Evolutionary conservation across 345 rosid genomes (phyloP).

Genomic region (Draba incana): DNA sequence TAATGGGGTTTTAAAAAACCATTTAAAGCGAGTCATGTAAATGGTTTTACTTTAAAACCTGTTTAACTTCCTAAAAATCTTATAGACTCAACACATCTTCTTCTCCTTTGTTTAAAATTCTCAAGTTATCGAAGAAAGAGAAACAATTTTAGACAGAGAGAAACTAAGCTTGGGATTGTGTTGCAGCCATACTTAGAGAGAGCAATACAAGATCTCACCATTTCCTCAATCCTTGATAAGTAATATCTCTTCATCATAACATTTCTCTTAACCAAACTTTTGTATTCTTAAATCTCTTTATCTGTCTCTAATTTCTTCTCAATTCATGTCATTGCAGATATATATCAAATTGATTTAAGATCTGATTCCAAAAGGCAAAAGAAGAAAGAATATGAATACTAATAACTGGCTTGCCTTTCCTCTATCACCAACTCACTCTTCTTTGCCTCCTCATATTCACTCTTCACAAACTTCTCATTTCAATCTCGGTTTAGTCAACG

Average conservation of each 20-base stretch:
- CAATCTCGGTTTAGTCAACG: constrained; percentile 78
- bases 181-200: constrained; percentile 30
- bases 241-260: constrained; percentile 16
- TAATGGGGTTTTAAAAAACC: constrained; percentile 14
- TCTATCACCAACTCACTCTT: constrained; percentile 76
- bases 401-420: constrained; percentile 99
- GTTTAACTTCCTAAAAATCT: constrained; percentile 46
- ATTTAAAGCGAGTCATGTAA: constrained; percentile 40
- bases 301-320: constrained; percentile 16
- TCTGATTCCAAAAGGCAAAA: constrained; percentile 3
- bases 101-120: constrained; percentile 35
- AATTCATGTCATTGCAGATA: constrained; percentile 10
- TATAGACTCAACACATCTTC: constrained; percentile 39
- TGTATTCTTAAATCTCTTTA: not conserved
- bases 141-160: constrained; percentile 24
- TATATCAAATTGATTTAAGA: constrained; percentile 23
- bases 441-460: constrained; percentile 71
- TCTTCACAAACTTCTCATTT: constrained; percentile 79
- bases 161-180: constrained; percentile 21
- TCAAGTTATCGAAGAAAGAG: constrained; percentile 32
- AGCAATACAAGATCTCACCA: constrained; percentile 27
- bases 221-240: constrained; percentile 33
- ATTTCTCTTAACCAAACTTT: constrained; percentile 1
- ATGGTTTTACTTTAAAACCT: constrained; percentile 36
- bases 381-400: constrained; percentile 61